Conservation (phyloP, 495 filamentous ascomycete genomes). For the Neurospora sublineolata region DNA sequence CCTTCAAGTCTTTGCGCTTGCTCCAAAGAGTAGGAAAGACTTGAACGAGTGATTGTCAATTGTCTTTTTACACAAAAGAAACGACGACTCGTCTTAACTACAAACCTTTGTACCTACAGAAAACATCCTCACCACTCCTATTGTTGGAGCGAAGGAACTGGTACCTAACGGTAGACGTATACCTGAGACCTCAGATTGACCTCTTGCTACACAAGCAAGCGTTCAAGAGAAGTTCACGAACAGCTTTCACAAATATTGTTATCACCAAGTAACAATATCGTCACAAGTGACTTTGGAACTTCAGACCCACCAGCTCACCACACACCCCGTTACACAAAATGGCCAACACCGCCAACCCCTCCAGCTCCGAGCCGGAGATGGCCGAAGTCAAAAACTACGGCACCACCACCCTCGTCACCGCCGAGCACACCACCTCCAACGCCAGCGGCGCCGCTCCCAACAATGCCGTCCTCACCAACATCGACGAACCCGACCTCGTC, state of each 20-base stretch:
- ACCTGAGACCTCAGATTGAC: not conserved
- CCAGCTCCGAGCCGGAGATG: conserved; percentile 7
- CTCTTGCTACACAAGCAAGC: conserved; percentile 1
- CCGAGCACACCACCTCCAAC: conserved; percentile 11
- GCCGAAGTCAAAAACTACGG: conserved; percentile 6
- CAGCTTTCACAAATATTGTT: not conserved
- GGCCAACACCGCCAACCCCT: not conserved
- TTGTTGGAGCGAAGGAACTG: not conserved
- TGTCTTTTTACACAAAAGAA: conserved; percentile 2
- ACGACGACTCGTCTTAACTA: conserved; percentile 1
- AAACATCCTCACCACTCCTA: not conserved
- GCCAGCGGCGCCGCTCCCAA: conserved; percentile 7
- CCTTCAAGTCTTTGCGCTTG: conserved; percentile 55
- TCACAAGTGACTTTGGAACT: not conserved
- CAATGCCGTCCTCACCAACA: not conserved
- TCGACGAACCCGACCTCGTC: conserved; percentile 7
- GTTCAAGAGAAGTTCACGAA: not conserved
- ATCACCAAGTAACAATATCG: not conserved
- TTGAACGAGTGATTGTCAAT: conserved; percentile 16
- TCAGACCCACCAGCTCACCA: conserved; percentile 4
- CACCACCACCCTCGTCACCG: conserved; percentile 1
- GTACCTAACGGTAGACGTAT: not conserved
- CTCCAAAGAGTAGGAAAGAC: conserved; percentile 43
- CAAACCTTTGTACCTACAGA: not conserved
- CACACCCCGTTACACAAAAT: conserved; percentile 8